Conservation (phyloP, 768 basidiomycete species). For the Phaffia tasmanica region DNA sequence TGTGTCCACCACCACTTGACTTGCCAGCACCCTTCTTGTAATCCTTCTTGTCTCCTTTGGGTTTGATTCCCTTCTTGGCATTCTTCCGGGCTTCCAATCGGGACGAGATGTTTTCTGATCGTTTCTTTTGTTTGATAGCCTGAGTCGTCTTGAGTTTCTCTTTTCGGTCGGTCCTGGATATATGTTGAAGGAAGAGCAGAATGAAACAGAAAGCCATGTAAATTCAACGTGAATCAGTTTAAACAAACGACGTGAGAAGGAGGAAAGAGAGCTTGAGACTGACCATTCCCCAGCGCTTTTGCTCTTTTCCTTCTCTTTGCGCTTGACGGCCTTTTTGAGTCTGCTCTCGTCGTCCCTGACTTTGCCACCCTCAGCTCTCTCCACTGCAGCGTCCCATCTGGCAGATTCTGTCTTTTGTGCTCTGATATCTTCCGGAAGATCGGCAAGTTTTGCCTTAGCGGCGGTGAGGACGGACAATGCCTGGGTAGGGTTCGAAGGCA, state of each 20-base stretch:
- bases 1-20: not conserved
- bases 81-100: slow-evolving; percentile 64
- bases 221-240: not conserved
- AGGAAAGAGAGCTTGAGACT: slow-evolving; percentile 32
- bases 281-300: slow-evolving; percentile 81
- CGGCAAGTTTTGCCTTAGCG: slow-evolving; percentile 63
- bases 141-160: slow-evolving; percentile 60
- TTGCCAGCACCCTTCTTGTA: slow-evolving; percentile 10
- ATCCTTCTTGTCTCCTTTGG: slow-evolving; percentile 38
- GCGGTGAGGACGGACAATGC: slow-evolving; percentile 70
- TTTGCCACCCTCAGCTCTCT: slow-evolving; percentile 79
- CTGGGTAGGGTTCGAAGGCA: slow-evolving; percentile 56
- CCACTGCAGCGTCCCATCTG: slow-evolving; percentile 80
- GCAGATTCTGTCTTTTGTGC: slow-evolving; percentile 68
- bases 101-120: slow-evolving; percentile 77
- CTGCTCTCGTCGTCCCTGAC: slow-evolving; percentile 72
- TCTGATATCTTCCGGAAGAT: slow-evolving; percentile 71
- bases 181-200: not conserved
- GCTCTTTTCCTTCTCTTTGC: slow-evolving; percentile 77
- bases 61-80: slow-evolving; percentile 48
- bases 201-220: not conserved
- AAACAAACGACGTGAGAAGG: not conserved
- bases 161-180: slow-evolving; percentile 70
- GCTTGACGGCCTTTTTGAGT: slow-evolving; percentile 85
- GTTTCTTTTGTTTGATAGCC: slow-evolving; percentile 81